A percentile compares a stretch with the other conserved stretches of the same genome.
Conservation (phyloP, 257 asterid species). For the Jacaranda mimosifolia region DNA sequence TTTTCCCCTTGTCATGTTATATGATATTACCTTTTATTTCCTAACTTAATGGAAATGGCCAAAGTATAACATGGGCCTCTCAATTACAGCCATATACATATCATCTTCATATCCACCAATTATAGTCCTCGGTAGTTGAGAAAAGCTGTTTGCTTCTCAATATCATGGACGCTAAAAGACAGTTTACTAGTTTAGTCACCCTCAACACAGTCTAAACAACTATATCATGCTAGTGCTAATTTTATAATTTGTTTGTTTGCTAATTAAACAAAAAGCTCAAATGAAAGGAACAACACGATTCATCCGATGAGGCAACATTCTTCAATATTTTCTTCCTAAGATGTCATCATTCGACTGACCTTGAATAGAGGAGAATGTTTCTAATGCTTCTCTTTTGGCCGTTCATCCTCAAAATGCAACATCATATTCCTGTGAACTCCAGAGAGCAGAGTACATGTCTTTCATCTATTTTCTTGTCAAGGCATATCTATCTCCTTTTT, state of each 20-base stretch:
- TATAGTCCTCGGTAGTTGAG: neutral
- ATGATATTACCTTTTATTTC: neutral
- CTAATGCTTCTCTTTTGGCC: neutral
- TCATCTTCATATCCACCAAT: slow-evolving; percentile 1
- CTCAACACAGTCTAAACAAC: neutral
- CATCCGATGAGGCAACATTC: neutral
- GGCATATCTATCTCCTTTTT: neutral
- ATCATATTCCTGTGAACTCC: neutral
- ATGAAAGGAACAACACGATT: neutral
- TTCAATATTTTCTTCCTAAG: neutral
- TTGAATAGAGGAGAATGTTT: neutral
- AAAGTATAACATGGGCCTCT: neutral
- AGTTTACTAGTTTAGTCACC: neutral
- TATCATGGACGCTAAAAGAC: neutral
- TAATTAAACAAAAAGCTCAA: neutral
- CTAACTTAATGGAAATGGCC: neutral
- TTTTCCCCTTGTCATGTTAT: neutral
- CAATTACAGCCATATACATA: neutral
- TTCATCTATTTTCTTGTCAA: neutral
- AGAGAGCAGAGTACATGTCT: neutral
- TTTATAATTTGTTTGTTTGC: slow-evolving; percentile 7
- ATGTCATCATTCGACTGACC: neutral
- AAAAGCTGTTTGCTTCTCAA: slow-evolving; percentile 2
- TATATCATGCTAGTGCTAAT: neutral
- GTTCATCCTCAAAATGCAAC: slow-evolving; percentile 1